Conservation (phyloP, 352 stramenopile species). For the Plasmopara muralis region DNA sequence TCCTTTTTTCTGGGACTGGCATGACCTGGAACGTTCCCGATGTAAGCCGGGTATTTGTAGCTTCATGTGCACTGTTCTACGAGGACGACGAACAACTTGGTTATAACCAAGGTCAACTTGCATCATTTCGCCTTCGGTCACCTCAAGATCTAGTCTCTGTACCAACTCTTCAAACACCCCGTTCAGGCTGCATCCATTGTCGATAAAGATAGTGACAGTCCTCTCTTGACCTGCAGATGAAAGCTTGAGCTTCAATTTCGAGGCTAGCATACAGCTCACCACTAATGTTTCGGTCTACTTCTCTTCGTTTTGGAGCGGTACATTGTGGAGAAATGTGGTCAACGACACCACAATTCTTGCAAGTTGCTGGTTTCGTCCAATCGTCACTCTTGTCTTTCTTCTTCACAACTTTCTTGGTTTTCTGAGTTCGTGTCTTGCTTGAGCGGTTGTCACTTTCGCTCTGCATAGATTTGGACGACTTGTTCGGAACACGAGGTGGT, state of each 20-base stretch:
- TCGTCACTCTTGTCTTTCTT: not conserved
- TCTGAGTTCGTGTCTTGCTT: not conserved
- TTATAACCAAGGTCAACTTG: not conserved
- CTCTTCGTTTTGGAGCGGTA: not conserved
- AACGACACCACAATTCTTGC: not conserved
- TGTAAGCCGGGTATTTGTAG: not conserved
- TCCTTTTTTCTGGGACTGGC: not conserved
- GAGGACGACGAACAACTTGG: not conserved
- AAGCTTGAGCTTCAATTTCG: not conserved
- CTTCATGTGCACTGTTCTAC: not conserved
- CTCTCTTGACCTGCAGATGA: not conserved
- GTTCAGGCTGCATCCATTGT: constrained; percentile 1
- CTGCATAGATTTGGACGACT: not conserved
- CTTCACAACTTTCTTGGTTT: not conserved
- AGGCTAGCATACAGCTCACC: not conserved
- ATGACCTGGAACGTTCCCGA: not conserved
- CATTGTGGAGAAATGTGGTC: not conserved
- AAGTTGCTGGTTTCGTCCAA: not conserved
- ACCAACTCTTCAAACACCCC: not conserved
- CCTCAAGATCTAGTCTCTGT: not conserved
- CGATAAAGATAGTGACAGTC: not conserved
- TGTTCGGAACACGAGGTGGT: not conserved
- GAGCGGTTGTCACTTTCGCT: not conserved
- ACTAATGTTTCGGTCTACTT: not conserved
- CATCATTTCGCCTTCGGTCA: constrained; percentile 3